These are phyloP conservation scores for Hemileccinum impolitum DNA, from an alignment of 768 basidiomycete species.

Conservation along the genomic window DNA sequence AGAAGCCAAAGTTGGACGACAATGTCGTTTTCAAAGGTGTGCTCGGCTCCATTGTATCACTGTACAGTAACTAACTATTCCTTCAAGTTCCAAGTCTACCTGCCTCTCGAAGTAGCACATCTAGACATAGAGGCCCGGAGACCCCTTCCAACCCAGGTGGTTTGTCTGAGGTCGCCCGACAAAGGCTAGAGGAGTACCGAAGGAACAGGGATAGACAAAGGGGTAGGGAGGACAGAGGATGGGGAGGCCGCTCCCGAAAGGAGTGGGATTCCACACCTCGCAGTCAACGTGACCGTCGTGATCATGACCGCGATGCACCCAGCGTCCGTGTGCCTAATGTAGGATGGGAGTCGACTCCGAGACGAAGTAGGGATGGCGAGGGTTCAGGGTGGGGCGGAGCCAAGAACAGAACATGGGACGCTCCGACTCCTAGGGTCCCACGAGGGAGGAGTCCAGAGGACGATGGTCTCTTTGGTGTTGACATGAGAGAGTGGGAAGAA, in stretches of 20 bases:
- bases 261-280: slow-evolving; percentile 64
- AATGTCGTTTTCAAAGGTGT: slow-evolving; percentile 87
- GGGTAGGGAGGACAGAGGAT: slow-evolving; percentile 58
- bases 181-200: slow-evolving; percentile 74
- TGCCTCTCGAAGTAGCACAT: slow-evolving; percentile 47
- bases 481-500: slow-evolving; percentile 94
- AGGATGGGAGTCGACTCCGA: slow-evolving; percentile 93
- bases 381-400: slow-evolving; percentile 62
- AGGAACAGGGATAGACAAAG: slow-evolving; percentile 64
- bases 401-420: slow-evolving; percentile 66
- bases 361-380: slow-evolving; percentile 51
- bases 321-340: slow-evolving; percentile 90
- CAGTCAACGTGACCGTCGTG: slow-evolving; percentile 44
- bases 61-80: not conserved
- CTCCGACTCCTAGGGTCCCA: slow-evolving; percentile 71
- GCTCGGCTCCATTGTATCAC: slow-evolving; percentile 9
- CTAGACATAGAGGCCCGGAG: slow-evolving; percentile 77
- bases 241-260: slow-evolving; percentile 35
- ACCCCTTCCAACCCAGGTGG: slow-evolving; percentile 94
- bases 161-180: slow-evolving; percentile 70
- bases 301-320: slow-evolving; percentile 56
- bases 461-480: slow-evolving; percentile 59
- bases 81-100: slow-evolving; percentile 75
- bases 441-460: slow-evolving; percentile 71
- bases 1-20: slow-evolving; percentile 58